Evolutionary conservation across 2,329 filamentous ascomycete species (phyloP).

Genomic region (Celoporthe dispersa): DNA sequence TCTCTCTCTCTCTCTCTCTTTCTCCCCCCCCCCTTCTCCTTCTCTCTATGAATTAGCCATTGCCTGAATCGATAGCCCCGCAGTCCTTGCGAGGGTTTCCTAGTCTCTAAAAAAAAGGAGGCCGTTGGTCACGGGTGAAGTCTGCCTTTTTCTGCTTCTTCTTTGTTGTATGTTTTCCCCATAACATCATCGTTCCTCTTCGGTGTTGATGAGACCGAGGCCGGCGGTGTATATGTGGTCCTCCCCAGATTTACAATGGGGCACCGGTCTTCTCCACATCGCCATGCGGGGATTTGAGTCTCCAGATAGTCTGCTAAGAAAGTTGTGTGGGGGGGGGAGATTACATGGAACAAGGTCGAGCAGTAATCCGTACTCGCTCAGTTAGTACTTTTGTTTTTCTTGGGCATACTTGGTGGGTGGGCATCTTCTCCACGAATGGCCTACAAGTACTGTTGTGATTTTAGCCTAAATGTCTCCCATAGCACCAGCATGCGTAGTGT

Average conservation of each 20-base stretch:
- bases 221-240: background rate
- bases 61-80: background rate
- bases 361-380: too few species aligned
- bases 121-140: too few species aligned
- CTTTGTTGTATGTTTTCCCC: background rate
- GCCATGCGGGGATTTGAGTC: background rate
- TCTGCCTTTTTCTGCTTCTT: too few species aligned
- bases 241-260: background rate
- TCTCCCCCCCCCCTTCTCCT: background rate
- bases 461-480: background rate
- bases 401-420: background rate
- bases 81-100: background rate
- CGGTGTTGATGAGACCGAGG: background rate
- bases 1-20: background rate
- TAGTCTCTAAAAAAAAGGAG: too few species aligned
- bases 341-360: background rate
- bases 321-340: background rate
- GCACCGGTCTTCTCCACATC: background rate
- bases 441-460: background rate
- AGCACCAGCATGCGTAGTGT: background rate
- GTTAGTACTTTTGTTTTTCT: too few species aligned
- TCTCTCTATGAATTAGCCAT: background rate
- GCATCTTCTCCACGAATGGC: background rate
- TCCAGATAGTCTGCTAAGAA: background rate
- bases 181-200: background rate